These are phyloP conservation scores for Microsporum ferrugineum DNA, from an alignment of 2,329 filamentous ascomycete species.

Conservation along the genomic window DNA sequence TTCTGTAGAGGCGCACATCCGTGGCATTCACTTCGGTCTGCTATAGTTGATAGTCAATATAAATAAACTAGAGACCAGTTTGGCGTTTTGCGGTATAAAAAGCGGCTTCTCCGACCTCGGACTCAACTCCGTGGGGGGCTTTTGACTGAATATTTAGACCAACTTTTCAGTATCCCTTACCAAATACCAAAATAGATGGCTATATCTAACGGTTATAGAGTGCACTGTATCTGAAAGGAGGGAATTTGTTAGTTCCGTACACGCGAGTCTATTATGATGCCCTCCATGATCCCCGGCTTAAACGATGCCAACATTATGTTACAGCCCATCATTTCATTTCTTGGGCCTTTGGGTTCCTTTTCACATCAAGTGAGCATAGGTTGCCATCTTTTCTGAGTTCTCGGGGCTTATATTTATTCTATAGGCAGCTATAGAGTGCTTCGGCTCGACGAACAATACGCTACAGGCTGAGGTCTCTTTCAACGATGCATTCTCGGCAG, in stretches of 20 bases:
- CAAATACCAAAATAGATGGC: no score
- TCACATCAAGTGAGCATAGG: constrained; percentile 50
- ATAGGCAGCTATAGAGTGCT: constrained; percentile 45
- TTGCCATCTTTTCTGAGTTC: constrained; percentile 12
- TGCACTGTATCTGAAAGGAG: neutral
- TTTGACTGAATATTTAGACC: neutral
- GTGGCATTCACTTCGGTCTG: neutral
- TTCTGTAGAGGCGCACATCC: neutral
- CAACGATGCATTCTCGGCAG: constrained; percentile 63
- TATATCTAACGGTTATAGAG: no score
- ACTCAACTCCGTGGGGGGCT: neutral
- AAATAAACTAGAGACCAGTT: no score
- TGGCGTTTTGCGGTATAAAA: neutral
- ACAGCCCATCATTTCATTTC: constrained; percentile 39
- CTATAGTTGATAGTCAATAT: neutral
- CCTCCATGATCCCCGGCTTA: neutral
- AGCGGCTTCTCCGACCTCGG: neutral
- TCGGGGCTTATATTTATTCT: constrained; percentile 7
- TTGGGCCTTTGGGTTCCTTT: constrained; percentile 55
- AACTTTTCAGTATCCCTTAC: no score
- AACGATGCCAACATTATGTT: constrained; percentile 11
- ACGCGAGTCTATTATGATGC: neutral
- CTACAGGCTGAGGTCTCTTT: constrained; percentile 29
- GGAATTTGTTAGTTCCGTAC: neutral
- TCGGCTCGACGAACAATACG: constrained; percentile 25